phyloP scores from a whole-genome alignment of 1,139 yeast species.

The Debaryomyces singareniensis region DNA sequence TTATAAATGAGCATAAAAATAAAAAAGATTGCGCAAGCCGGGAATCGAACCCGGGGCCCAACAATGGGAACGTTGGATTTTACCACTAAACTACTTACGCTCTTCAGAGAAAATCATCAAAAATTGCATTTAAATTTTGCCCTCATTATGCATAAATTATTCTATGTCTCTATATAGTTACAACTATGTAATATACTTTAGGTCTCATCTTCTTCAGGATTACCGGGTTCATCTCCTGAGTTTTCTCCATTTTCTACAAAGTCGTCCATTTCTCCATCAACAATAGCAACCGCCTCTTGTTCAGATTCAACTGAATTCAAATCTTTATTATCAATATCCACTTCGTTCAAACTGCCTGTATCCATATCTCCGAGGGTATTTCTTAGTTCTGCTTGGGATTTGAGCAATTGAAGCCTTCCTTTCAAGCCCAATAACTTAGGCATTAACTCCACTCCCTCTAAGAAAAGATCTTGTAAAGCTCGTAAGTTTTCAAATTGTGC shows the following conservation, averaged over 20 bases:
- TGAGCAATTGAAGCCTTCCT: slow-evolving; percentile 38
- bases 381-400: slow-evolving; percentile 33
- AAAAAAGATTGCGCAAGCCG: slow-evolving; percentile 6
- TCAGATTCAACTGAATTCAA: slow-evolving; percentile 38
- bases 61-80: slow-evolving; percentile 7
- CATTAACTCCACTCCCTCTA: slow-evolving; percentile 27
- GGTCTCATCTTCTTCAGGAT: too few species aligned
- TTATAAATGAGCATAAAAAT: not conserved
- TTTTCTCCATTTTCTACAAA: too few species aligned
- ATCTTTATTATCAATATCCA: slow-evolving; percentile 13
- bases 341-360: slow-evolving; percentile 18
- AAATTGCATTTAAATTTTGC: not conserved
- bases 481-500: slow-evolving; percentile 26
- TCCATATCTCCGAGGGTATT: slow-evolving; percentile 14
- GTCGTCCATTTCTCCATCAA: slow-evolving; percentile 41
- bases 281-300: slow-evolving; percentile 27
- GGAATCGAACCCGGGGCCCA: slow-evolving; percentile 8
- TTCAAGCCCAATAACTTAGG: slow-evolving; percentile 36
- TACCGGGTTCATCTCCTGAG: too few species aligned
- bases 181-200: not conserved
- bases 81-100: slow-evolving; percentile 8
- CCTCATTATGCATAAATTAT: not conserved
- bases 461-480: slow-evolving; percentile 22
- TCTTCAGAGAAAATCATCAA: not conserved
- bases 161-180: not conserved